Conservation (phyloP, 257 asterid species). For the Handroanthus guayacan region DNA sequence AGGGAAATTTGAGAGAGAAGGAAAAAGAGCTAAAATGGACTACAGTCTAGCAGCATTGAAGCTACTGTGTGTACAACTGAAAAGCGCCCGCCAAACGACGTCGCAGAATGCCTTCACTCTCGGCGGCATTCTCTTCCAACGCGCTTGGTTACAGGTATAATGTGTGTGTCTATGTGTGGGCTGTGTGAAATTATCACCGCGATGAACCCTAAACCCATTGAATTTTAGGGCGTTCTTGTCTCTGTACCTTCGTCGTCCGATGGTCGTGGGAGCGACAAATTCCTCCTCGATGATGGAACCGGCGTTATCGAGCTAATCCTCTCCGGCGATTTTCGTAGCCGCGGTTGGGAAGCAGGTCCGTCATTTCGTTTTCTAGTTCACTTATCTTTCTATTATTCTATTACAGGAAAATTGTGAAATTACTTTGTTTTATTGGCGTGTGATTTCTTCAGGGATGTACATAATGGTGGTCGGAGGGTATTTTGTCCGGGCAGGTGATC, state of each 20-base stretch:
- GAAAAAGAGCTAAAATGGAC: conserved; percentile 58
- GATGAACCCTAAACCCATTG: conserved; percentile 39
- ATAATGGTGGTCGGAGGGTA: conserved; percentile 91
- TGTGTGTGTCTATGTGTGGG: background rate
- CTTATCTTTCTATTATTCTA: background rate
- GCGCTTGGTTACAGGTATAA: conserved; percentile 89
- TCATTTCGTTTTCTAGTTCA: background rate
- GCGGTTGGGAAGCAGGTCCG: conserved; percentile 66
- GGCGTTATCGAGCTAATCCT: conserved; percentile 63
- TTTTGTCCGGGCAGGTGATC: conserved; percentile 46
- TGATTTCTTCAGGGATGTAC: conserved; percentile 64
- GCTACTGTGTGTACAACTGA: conserved; percentile 70
- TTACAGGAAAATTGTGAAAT: background rate
- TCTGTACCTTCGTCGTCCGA: conserved; percentile 47
- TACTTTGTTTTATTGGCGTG: background rate
- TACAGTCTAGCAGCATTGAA: conserved; percentile 82
- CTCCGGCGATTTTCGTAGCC: conserved; percentile 48
- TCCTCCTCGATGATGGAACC: conserved; percentile 79
- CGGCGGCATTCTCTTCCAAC: conserved; percentile 89
- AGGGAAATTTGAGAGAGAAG: conserved; percentile 14
- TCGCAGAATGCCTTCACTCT: conserved; percentile 60
- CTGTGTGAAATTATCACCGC: conserved; percentile 1
- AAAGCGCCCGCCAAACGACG: conserved; percentile 51
- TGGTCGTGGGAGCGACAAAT: conserved; percentile 38
- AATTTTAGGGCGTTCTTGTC: conserved; percentile 71